A percentile compares a stretch with the other conserved stretches of the same genome.
Conservation (phyloP, 1,139 yeast species). For the Debaryomyces subglobosus region DNA sequence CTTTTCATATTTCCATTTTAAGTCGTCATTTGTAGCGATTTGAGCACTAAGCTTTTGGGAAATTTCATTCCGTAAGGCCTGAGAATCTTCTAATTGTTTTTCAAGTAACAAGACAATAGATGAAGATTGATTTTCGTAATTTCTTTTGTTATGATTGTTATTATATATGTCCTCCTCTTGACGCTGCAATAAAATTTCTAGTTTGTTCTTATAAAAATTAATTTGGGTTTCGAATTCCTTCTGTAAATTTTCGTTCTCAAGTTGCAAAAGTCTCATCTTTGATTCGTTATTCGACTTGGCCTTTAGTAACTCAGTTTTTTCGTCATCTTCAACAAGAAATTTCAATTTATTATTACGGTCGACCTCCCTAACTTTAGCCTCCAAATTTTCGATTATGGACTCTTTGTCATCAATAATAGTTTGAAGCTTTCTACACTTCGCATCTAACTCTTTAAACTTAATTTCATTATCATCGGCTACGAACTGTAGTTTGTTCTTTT, state of each 20-base stretch:
- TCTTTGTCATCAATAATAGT: conserved; percentile 32
- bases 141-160: not conserved
- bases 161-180: conserved; percentile 9
- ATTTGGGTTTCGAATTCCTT: conserved; percentile 36
- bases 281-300: conserved; percentile 36
- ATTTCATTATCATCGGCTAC: conserved; percentile 17
- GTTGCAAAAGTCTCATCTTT: conserved; percentile 35
- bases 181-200: conserved; percentile 17
- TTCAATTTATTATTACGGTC: conserved; percentile 25
- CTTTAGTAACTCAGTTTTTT: conserved; percentile 33
- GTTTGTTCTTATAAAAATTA: conserved; percentile 27
- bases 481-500: conserved; percentile 20
- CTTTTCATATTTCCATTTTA: conserved; percentile 15
- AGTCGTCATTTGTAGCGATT: conserved; percentile 15
- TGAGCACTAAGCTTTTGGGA: conserved; percentile 24
- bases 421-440: conserved; percentile 9
- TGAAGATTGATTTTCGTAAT: conserved; percentile 8
- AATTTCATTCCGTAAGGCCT: conserved; percentile 26
- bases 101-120: conserved; percentile 35
- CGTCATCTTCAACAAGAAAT: conserved; percentile 31
- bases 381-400: conserved; percentile 31
- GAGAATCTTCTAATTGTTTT: conserved; percentile 37
- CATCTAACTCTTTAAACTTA: conserved; percentile 22
- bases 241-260: conserved; percentile 38
- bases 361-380: conserved; percentile 28